Evolutionary conservation across 2,329 filamentous ascomycete genomes (phyloP).

Genomic region (Raffaelea albimanens): DNA sequence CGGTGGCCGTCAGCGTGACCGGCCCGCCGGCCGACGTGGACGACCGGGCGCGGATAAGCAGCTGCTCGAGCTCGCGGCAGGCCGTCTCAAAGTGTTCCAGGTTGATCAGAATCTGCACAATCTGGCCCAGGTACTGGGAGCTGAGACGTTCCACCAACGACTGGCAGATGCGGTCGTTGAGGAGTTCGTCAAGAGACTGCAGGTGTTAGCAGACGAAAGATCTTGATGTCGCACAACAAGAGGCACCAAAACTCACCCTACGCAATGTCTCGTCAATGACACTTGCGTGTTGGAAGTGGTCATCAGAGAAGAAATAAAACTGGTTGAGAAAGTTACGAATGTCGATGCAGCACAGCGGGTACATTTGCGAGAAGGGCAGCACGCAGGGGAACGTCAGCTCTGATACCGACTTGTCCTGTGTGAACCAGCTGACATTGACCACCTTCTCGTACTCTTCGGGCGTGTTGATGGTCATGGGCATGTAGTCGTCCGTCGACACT

Average conservation of each 20-base stretch:
- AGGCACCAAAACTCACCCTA: slow-evolving; percentile 47
- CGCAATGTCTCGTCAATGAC: slow-evolving; percentile 87
- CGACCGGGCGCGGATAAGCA: slow-evolving; percentile 76
- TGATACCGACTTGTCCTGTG: slow-evolving; percentile 66
- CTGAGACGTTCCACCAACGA: slow-evolving; percentile 79
- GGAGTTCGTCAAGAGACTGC: slow-evolving; percentile 85
- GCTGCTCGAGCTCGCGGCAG: slow-evolving; percentile 77
- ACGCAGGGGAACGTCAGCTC: slow-evolving; percentile 85
- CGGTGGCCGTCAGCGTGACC: slow-evolving; percentile 71
- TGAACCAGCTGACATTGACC: slow-evolving; percentile 92
- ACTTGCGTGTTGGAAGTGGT: slow-evolving; percentile 84
- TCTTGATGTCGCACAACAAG: no score
- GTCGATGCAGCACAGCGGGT: slow-evolving; percentile 94
- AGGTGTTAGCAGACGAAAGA: slow-evolving; percentile 3
- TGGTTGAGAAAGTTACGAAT: slow-evolving; percentile 97
- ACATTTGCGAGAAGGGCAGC: slow-evolving; percentile 98
- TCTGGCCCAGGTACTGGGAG: slow-evolving; percentile 92
- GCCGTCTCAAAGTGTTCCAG: slow-evolving; percentile 93
- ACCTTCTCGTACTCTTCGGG: slow-evolving; percentile 91
- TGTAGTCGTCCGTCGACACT: slow-evolving; percentile 92
- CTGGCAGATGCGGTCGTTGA: slow-evolving; percentile 85
- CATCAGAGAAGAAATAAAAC: slow-evolving; percentile 95
- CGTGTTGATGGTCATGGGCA: slow-evolving; percentile 96
- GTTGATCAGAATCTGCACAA: slow-evolving; percentile 97
- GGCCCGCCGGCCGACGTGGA: slow-evolving; percentile 73